Evolutionary conservation across 148 eudicot species (phyloP), one percentile per base, ranked within the genome.

Genomic region (Pouteria glomerata): DNA sequence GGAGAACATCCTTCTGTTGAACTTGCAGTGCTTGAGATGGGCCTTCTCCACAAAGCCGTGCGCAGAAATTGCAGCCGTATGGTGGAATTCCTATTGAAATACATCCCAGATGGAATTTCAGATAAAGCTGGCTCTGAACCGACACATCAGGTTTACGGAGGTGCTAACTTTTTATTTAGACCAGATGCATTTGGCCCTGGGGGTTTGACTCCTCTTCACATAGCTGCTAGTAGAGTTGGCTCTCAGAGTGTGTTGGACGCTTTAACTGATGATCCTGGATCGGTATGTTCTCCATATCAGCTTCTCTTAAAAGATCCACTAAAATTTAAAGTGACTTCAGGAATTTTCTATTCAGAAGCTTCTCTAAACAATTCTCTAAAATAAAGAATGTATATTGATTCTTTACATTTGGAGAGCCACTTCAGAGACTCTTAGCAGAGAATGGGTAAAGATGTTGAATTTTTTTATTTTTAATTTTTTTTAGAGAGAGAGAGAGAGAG

Each of bases 141-240:
- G 78, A 76, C 34, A 66, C 79, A 57, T 57, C 13, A 37, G 30
- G 47, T 45, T 63, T 76, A 23, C 48, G 73, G 63, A 39, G 26
- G 52, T 47, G 66, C 42, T 30, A 58, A 67, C 42, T 82, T 74
- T 73, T 57, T 90, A 39, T 93, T 89, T 74, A 87, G 89, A 82
- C 97, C 98, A 5, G 97, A 93, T 80, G 75, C 71, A 31, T 77
- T 53, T 64, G 92, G 87, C 16, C 89, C 88, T 33, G 92, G 87
- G 42, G 97, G 97, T 18, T 85, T 93, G 87, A 93, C 98, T 66
- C 98, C 98, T 75, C 86, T 93, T 70, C 98, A 93, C 59, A 70
- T 93, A 72, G 98, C 95, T 57, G 95, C 95, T 64, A 75, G 86
- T 67, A 71, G 76, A 39, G 83, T 78, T 41, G 89, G 88, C 64